Conservation (phyloP, 176 grass and related monocot genomes). For the Echinochloa phyllopogon region DNA sequence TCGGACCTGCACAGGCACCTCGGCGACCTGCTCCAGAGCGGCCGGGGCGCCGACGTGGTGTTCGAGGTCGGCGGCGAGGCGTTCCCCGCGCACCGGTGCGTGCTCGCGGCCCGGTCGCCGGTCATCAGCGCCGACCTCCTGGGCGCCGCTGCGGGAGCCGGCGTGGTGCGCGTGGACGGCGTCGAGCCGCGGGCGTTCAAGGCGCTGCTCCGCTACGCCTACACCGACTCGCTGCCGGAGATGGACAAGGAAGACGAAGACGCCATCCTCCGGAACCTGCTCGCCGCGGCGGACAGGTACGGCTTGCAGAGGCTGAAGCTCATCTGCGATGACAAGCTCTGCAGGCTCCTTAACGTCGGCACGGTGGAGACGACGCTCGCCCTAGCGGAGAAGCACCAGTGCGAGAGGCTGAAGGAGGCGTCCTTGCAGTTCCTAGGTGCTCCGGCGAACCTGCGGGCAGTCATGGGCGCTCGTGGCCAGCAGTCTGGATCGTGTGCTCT, state of each 20-base stretch:
- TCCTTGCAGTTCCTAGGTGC: neutral
- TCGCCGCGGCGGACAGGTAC: slow-evolving; percentile 8
- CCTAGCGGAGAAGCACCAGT: slow-evolving; percentile 19
- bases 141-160: neutral
- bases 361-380: slow-evolving; percentile 39
- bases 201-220: slow-evolving; percentile 3
- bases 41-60: slow-evolving; percentile 40
- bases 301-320: neutral
- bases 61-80: slow-evolving; percentile 44
- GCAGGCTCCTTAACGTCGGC: neutral
- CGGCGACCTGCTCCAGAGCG: slow-evolving; percentile 27
- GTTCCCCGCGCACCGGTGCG: slow-evolving; percentile 45
- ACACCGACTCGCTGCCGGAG: neutral
- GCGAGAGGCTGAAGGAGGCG: neutral
- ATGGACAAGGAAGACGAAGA: neutral
- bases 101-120: slow-evolving; percentile 47
- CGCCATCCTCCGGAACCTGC: neutral
- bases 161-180: neutral
- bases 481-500: neutral
- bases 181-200: slow-evolving; percentile 1
- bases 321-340: slow-evolving; percentile 35
- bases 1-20: slow-evolving; percentile 45
- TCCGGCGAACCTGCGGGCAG: neutral
- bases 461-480: neutral
- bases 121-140: slow-evolving; percentile 43